Base-by-base conservation (phyloP, 495 filamentous ascomycete species). In the Usnea hakonensis region DNA sequence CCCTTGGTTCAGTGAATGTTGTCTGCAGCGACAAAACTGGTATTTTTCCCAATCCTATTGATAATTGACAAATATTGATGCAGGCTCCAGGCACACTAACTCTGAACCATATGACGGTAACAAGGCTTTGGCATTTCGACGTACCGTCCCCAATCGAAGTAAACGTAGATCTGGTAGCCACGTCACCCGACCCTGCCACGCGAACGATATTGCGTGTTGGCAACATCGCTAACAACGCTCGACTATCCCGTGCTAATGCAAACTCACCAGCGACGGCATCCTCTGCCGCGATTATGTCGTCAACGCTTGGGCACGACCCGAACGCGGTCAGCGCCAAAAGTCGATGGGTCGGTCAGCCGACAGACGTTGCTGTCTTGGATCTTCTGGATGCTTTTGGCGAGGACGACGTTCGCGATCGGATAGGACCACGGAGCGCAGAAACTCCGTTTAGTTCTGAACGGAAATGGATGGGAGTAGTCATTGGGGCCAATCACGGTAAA, bases 381-480 rank as follows among this genome's bases (percentile, higher is more conserved):
- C 75, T 99, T 26, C 76, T 97, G 36, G 94, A 99, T 73, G 79
- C 83, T 6, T 90, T 96, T 69, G 90, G 87, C 30, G 90, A 96
- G 69, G 87, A 92, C 54, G 94, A 99, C 75, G 84, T 93, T 26
- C 84, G 94, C 50, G 89, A 96, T 41, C 84, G 87, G 17, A 85
- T 96, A 58, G 89, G 90, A 41, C 82, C 81, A 35, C 86, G 91
- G 38, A 82, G 86, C 21, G 83, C 84, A 28, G 94, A 97, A 70
- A 91, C 89, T 2, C 92, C 94, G 0, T 99, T 99, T 70, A 96
- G 91, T 69, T 97, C 94, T 1, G 92, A 97, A 68, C 84, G 91
- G 53, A 99, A 97, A 74, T 99, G 94, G 93, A 99, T 97, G 94
- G 94, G 94, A 38, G 91, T 96, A 17, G 85, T 89, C 3, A 90